Percentiles rank a stretch among this genome's conserved stretches.
phyloP scores from a whole-genome alignment of 1,284 basidiomycete genomes.

The Neonothopanus nambi region DNA sequence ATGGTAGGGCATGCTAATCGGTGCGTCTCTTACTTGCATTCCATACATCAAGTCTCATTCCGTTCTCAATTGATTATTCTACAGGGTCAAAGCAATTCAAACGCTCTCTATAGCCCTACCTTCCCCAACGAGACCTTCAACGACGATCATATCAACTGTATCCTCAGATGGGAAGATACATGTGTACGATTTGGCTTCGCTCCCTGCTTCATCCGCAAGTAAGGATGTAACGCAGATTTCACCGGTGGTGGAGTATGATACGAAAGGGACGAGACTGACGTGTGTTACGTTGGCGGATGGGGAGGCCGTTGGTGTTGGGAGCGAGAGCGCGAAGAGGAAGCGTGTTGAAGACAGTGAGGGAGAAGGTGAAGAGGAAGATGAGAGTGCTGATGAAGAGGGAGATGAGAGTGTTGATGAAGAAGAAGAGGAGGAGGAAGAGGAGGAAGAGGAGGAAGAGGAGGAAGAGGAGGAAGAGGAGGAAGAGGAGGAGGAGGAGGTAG shows the following conservation, averaged over 20 bases:
- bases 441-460: slow-evolving; percentile 23
- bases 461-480: slow-evolving; percentile 27
- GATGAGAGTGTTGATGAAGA: too few relatives aligned
- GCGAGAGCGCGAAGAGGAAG: slow-evolving; percentile 44
- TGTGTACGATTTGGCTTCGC: slow-evolving; percentile 68
- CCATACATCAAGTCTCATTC: slow-evolving; percentile 2
- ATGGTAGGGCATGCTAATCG: slow-evolving; percentile 76
- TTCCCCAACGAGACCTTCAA: slow-evolving; percentile 34
- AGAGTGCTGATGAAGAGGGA: too few relatives aligned
- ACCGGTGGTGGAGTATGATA: slow-evolving; percentile 73
- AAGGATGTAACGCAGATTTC: slow-evolving; percentile 44
- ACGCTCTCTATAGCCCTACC: slow-evolving; percentile 59
- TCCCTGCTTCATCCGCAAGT: slow-evolving; percentile 34
- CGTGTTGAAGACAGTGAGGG: slow-evolving; percentile 30
- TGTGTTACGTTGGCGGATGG: slow-evolving; percentile 75
- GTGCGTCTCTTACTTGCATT: slow-evolving; percentile 39
- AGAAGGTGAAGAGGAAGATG: slow-evolving; percentile 22
- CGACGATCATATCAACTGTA: slow-evolving; percentile 69
- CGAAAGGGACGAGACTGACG: slow-evolving; percentile 82
- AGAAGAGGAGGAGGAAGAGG: slow-evolving; percentile 22
- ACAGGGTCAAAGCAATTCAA: slow-evolving; percentile 73
- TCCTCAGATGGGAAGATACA: slow-evolving; percentile 87
- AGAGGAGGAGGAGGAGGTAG: slow-evolving; percentile 1
- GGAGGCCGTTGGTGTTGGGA: slow-evolving; percentile 31
- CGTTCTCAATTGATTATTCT: neutral